A percentile compares a stretch with the other conserved stretches of the same genome.
These are phyloP conservation scores for Bombardia bombarda DNA, from an alignment of 495 filamentous ascomycete species.

Conservation along the genomic window DNA sequence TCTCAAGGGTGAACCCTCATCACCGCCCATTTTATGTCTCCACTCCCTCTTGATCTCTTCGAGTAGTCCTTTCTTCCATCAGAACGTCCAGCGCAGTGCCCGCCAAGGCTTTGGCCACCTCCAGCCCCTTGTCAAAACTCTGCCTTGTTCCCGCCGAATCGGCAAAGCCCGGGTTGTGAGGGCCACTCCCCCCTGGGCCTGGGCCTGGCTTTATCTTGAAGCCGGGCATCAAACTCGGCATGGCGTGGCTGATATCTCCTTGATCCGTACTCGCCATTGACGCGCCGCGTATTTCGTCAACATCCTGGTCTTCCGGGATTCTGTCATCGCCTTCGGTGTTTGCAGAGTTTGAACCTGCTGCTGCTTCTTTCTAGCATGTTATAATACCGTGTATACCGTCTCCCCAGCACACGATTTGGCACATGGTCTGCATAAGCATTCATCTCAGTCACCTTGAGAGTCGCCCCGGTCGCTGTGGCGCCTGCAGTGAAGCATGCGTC, in stretches of 20 bases:
- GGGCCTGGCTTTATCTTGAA: conserved; percentile 38
- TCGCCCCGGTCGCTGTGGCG: conserved; percentile 52
- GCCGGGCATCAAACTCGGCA: conserved; percentile 53
- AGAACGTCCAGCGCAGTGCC: conserved; percentile 46
- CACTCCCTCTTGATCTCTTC: neutral
- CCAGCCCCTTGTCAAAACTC: conserved; percentile 41
- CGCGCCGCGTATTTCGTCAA: neutral
- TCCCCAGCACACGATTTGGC: conserved; percentile 50
- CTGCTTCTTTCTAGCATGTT: too few relatives aligned
- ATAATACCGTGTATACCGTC: conserved; percentile 45
- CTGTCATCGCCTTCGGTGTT: neutral
- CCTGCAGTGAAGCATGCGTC: conserved; percentile 52
- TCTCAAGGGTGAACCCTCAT: too few relatives aligned
- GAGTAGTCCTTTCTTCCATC: conserved; percentile 19
- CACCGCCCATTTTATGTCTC: neutral
- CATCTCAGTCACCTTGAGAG: conserved; percentile 35
- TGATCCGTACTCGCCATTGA: conserved; percentile 45
- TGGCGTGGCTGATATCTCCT: conserved; percentile 57
- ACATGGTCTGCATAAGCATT: conserved; percentile 53
- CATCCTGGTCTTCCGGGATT: conserved; percentile 5
- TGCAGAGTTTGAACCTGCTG: conserved; percentile 15
- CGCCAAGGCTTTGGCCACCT: conserved; percentile 47
- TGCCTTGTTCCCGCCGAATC: conserved; percentile 44
- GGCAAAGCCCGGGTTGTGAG: conserved; percentile 55
- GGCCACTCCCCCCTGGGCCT: conserved; percentile 29